Evolutionary conservation across 2,329 filamentous ascomycete species (phyloP).

Genomic region (Arthrobotrys sphaeroides): DNA sequence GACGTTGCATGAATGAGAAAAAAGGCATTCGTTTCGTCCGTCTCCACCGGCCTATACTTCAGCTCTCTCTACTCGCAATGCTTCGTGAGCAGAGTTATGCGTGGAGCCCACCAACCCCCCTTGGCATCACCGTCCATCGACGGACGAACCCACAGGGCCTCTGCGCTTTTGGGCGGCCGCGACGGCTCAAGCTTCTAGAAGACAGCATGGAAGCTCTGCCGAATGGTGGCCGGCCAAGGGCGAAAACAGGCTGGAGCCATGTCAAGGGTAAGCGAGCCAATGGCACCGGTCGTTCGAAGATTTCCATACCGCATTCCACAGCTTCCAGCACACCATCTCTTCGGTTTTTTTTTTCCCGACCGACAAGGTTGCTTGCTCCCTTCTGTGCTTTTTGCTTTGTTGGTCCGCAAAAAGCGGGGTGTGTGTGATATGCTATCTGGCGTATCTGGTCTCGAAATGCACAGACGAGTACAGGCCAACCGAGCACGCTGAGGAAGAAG

Average conservation of each 20-base stretch:
- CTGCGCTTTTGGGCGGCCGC: background rate
- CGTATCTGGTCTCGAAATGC: constrained; percentile 19
- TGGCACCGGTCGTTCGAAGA: constrained; percentile 33
- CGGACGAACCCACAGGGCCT: background rate
- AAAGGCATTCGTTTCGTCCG: background rate
- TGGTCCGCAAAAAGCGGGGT: constrained; percentile 40
- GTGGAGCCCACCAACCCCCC: background rate
- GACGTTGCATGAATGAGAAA: background rate
- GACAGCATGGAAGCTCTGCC: constrained; percentile 41
- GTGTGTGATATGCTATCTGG: constrained; percentile 10
- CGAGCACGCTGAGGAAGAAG: constrained; percentile 33
- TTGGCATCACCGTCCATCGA: constrained; percentile 3
- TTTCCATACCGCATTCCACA: constrained; percentile 54
- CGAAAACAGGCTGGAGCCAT: constrained; percentile 34
- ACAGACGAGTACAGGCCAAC: constrained; percentile 37
- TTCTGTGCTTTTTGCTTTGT: background rate
- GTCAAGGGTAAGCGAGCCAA: constrained; percentile 53
- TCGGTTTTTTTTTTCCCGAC: constrained; percentile 34
- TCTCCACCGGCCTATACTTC: background rate
- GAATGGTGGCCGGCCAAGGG: constrained; percentile 37
- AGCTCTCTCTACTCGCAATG: too few species aligned
- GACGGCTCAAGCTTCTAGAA: constrained; percentile 50
- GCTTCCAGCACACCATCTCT: constrained; percentile 50
- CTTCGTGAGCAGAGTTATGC: too few species aligned
- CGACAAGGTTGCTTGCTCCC: constrained; percentile 3